These are phyloP conservation scores for Ogataea pini DNA, from an alignment of 805 yeast species.

Conservation along the genomic window DNA sequence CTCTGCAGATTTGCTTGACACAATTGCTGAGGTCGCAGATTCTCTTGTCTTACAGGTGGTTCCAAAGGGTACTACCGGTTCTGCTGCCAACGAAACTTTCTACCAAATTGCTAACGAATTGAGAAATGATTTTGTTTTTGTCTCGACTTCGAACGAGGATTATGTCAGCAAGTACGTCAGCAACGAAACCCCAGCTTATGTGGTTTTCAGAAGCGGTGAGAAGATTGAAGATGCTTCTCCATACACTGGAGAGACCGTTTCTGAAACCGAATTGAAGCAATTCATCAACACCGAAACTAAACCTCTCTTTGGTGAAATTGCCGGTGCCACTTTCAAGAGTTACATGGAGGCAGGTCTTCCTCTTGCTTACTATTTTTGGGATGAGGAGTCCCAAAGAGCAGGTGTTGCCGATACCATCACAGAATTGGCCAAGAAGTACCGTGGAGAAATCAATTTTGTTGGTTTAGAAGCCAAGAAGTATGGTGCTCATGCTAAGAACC, in stretches of 20 bases:
- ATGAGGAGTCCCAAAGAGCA: slow-evolving; percentile 63
- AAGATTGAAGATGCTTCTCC: slow-evolving; percentile 51
- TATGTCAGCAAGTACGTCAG: slow-evolving; percentile 38
- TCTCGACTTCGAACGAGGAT: slow-evolving; percentile 43
- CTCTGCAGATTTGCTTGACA: slow-evolving; percentile 50
- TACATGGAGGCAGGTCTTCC: slow-evolving; percentile 78
- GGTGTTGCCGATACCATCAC: slow-evolving; percentile 52
- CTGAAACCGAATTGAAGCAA: slow-evolving; percentile 40
- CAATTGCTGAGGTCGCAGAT: slow-evolving; percentile 46
- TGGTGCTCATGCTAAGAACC: slow-evolving; percentile 84
- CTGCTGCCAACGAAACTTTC: slow-evolving; percentile 57
- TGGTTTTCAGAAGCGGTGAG: slow-evolving; percentile 49
- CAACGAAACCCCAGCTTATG: slow-evolving; percentile 41
- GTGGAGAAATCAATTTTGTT: slow-evolving; percentile 84
- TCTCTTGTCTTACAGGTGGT: slow-evolving; percentile 58
- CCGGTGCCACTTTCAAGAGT: slow-evolving; percentile 70
- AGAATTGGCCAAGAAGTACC: slow-evolving; percentile 68
- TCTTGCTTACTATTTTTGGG: slow-evolving; percentile 85
- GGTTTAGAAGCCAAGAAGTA: slow-evolving; percentile 79
- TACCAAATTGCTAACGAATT: slow-evolving; percentile 58
- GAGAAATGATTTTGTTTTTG: slow-evolving; percentile 67
- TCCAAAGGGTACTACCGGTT: slow-evolving; percentile 34
- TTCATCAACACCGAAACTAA: slow-evolving; percentile 64
- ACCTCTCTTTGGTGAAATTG: slow-evolving; percentile 87
- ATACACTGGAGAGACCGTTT: slow-evolving; percentile 38